Evolutionary conservation across 345 rosid species (phyloP).

Genomic region (Populus deltoides): DNA sequence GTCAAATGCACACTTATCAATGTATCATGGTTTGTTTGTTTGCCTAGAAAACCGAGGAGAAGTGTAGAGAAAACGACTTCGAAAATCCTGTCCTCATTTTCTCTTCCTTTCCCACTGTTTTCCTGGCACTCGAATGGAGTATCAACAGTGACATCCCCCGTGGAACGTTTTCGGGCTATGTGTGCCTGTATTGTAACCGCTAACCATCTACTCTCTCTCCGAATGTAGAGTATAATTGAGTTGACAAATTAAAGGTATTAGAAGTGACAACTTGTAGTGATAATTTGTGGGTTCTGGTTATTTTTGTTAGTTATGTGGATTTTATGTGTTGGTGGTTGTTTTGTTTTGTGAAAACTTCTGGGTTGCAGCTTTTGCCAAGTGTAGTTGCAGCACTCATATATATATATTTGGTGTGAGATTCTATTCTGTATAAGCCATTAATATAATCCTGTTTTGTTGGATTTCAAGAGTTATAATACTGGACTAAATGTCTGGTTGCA

Average conservation of each 20-base stretch:
- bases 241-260: not conserved
- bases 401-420: not conserved
- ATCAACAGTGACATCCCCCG: not conserved
- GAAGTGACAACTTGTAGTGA: too few relatives aligned
- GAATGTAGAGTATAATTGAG: not conserved
- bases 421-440: not conserved
- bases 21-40: not conserved
- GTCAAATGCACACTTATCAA: not conserved
- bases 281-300: not conserved
- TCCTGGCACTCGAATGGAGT: conserved; percentile 5
- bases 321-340: not conserved
- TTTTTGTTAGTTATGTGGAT: not conserved
- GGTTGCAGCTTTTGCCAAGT: not conserved
- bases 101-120: conserved; percentile 6
- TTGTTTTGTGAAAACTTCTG: not conserved
- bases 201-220: not conserved
- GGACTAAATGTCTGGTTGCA: not conserved
- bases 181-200: not conserved
- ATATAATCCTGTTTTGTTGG: too few relatives aligned
- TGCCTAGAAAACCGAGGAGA: conserved; percentile 8
- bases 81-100: not conserved
- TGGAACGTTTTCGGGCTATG: not conserved
- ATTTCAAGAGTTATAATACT: not conserved
- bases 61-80: not conserved
- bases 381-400: not conserved